Conservation (phyloP, 257 asterid genomes). For the Nicotiana attenuata region DNA sequence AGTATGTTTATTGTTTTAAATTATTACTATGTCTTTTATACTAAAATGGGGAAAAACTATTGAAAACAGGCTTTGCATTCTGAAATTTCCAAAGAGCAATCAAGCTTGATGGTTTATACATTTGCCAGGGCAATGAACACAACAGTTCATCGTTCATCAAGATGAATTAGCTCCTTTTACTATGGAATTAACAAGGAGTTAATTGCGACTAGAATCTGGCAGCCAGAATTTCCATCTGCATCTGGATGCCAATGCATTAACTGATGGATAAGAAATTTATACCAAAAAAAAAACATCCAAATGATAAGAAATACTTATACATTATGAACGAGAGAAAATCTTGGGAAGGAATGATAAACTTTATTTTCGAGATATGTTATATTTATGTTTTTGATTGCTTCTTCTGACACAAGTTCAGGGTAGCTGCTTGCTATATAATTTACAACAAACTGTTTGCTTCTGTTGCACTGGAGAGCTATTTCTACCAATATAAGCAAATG, state of each 20-base stretch:
- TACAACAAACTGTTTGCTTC: constrained; percentile 1
- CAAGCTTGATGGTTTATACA: neutral
- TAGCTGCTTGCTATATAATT: neutral
- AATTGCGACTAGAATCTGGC: neutral
- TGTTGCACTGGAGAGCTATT: neutral
- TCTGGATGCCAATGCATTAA: neutral
- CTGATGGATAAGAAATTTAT: neutral
- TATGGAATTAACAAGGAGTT: neutral
- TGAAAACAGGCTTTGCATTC: neutral
- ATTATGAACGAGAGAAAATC: neutral
- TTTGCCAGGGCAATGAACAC: neutral
- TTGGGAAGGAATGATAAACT: neutral
- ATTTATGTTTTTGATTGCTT: neutral
- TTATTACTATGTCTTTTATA: neutral
- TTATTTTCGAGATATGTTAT: neutral
- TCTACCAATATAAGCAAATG: neutral
- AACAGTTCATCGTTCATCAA: neutral
- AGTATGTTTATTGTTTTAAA: neutral
- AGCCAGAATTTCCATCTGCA: neutral
- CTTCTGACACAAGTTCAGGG: neutral
- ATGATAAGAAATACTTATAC: neutral
- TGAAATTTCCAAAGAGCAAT: neutral
- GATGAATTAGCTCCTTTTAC: neutral
- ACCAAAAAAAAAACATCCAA: neutral
- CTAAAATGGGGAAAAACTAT: neutral